These are phyloP conservation scores for Neopestalotiopsis rosae DNA, from an alignment of 2,329 filamentous ascomycete species.

Conservation along the genomic window DNA sequence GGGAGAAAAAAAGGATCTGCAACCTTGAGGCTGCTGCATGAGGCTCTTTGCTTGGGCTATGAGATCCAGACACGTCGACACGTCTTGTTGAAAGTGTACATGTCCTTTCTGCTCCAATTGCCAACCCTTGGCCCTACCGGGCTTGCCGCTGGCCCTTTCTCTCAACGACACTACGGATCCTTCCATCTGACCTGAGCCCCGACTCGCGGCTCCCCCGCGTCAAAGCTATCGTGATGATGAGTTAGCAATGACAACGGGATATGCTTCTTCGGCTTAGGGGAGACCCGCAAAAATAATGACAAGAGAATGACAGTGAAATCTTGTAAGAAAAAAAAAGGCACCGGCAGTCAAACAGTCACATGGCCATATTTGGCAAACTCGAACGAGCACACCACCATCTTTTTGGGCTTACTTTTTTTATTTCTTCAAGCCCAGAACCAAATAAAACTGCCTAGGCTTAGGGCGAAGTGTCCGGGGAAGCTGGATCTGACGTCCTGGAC, in stretches of 20 bases:
- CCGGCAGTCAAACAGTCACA: not conserved
- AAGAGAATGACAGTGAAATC: too few species aligned
- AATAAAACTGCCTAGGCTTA: not conserved
- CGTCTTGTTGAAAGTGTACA: not conserved
- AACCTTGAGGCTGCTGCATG: not conserved
- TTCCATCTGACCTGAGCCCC: not conserved
- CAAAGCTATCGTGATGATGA: not conserved
- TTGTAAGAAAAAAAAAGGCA: not conserved
- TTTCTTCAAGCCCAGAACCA: not conserved
- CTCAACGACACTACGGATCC: not conserved
- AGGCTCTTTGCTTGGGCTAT: not conserved
- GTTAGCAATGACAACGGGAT: not conserved
- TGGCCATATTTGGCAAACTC: not conserved
- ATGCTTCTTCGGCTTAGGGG: not conserved
- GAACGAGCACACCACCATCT: not conserved
- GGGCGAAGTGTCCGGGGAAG: not conserved
- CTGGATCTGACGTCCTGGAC: conserved; percentile 1
- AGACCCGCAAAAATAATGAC: not conserved
- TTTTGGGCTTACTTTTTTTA: not conserved
- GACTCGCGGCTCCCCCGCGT: not conserved
- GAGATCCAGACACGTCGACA: not conserved
- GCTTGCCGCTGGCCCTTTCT: not conserved
- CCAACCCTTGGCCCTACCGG: not conserved
- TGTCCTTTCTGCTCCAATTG: not conserved
- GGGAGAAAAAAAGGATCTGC: not conserved